Base-by-base conservation (phyloP, 2,329 filamentous ascomycete species). In the Mycosphaerella sp. region DNA sequence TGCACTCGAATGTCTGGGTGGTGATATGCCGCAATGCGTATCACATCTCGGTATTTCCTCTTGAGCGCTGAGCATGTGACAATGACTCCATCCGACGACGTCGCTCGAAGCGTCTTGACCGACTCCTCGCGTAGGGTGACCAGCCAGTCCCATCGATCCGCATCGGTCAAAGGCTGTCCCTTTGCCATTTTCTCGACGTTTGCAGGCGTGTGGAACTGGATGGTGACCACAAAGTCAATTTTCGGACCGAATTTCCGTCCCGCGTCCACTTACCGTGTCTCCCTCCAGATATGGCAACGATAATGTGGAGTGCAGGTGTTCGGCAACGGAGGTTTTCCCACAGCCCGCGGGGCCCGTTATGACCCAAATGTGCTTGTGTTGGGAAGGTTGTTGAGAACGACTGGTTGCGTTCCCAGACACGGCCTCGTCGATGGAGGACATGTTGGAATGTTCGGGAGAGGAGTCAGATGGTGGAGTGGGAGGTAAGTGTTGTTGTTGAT, bases 71-170 rank as follows among this genome's bases (percentile, higher is more conserved):
- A 95, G 78, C 93, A 98, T 47, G 93, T 95, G 54, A 98, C 80
- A 44, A 98, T 87, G n/a, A 96, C 93, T 43, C 89, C 73, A 25
- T 69, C 67, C 2, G 55, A 37, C 57, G 7, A 59, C 36, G 9
- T 64, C 13, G n/a, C 36, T 52, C 14, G 57, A 50, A 58, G 65
- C 49, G 68, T 60, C 14, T 54, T 57, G 54, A 75, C 61, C 3
- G 73, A 69, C 59, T 73, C 64, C 58, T 76, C 71, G 58, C 75
- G 72, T 8, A 77, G 68, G 6, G 69, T 59, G 49, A 75, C 74
- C 14, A 98, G 82, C 93, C 93, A 98, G 74, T 96, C 91, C 93
- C 93, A 97, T 58, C 93, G 86, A 72, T 98, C 93, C 53, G 84
- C 85, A 66, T 98, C 93, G 50, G 87, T 95, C 32, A 98, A 78